These are phyloP conservation scores for Cylindricascospora bacillispora DNA, from an alignment of 1,139 yeast species.

Conservation along the genomic window DNA sequence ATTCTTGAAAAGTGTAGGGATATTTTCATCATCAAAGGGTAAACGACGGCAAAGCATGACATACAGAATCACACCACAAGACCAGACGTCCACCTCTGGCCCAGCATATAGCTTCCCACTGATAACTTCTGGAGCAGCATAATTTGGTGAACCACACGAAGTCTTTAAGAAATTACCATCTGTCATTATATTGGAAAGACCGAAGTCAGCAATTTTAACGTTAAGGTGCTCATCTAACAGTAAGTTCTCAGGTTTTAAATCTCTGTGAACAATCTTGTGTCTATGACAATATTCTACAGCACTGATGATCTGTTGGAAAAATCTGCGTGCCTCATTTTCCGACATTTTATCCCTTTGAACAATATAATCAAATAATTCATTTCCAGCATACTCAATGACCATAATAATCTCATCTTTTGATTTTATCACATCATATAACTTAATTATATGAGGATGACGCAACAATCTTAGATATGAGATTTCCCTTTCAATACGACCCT, in stretches of 20 bases:
- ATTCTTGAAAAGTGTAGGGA: conserved; percentile 90
- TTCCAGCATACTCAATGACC: conserved; percentile 96
- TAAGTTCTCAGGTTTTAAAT: conserved; percentile 88
- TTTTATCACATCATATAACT: conserved; percentile 87
- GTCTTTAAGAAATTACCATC: conserved; percentile 95
- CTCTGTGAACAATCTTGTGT: conserved; percentile 95
- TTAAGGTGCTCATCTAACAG: conserved; percentile 78
- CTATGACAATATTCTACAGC: conserved; percentile 98
- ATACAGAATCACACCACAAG: conserved; percentile 89
- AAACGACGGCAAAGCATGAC: conserved; percentile 96
- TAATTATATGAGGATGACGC: conserved; percentile 93
- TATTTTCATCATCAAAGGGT: conserved; percentile 96
- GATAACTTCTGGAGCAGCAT: conserved; percentile 97
- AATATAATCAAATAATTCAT: conserved; percentile 87
- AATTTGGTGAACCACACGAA: conserved; percentile 93
- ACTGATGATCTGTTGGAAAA: conserved; percentile 93
- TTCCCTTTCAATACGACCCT: conserved; percentile 88
- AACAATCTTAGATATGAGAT: conserved; percentile 75
- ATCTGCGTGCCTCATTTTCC: conserved; percentile 86
- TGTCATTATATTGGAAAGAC: conserved; percentile 90
- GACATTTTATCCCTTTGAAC: conserved; percentile 79
- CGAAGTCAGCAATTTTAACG: conserved; percentile 93
- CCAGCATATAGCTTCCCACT: conserved; percentile 96
- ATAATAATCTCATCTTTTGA: conserved; percentile 90
- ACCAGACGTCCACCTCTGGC: conserved; percentile 99